Percentiles rank a stretch among this genome's conserved stretches.
These are phyloP conservation scores for Globisporangium cylindrosporum DNA, from an alignment of 352 stramenopile genomes.

Conservation along the genomic window DNA sequence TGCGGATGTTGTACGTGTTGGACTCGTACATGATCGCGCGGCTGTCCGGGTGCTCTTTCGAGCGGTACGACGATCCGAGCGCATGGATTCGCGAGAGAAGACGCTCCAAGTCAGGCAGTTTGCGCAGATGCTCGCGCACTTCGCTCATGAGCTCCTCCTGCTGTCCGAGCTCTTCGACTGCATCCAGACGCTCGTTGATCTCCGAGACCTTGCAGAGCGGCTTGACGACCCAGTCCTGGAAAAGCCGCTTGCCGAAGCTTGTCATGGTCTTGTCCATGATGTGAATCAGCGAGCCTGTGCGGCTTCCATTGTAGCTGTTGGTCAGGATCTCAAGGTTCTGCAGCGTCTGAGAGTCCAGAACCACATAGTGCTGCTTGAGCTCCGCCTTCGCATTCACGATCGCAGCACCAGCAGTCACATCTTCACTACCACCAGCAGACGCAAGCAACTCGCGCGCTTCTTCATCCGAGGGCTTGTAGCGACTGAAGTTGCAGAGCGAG, in stretches of 20 bases:
- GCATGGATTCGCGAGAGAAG: slow-evolving; percentile 95
- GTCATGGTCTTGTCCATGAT: slow-evolving; percentile 91
- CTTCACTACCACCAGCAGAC: slow-evolving; percentile 11
- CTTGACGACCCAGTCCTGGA: slow-evolving; percentile 96
- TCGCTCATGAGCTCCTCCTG: slow-evolving; percentile 71
- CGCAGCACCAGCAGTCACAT: slow-evolving; percentile 1
- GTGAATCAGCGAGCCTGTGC: slow-evolving; percentile 90
- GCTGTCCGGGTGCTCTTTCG: slow-evolving; percentile 91
- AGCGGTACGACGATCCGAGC: slow-evolving; percentile 87
- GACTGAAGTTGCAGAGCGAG: slow-evolving; percentile 72
- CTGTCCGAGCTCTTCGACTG: slow-evolving; percentile 93
- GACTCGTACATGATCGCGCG: slow-evolving; percentile 98
- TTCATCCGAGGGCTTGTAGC: slow-evolving; percentile 79
- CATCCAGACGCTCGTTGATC: slow-evolving; percentile 95
- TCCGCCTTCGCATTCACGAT: slow-evolving; percentile 37
- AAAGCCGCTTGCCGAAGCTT: slow-evolving; percentile 93
- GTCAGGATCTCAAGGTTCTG: slow-evolving; percentile 95
- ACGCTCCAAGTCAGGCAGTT: slow-evolving; percentile 95
- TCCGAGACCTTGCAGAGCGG: slow-evolving; percentile 93
- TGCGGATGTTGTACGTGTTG: slow-evolving; percentile 96
- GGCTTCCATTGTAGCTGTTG: slow-evolving; percentile 90
- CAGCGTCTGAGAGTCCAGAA: slow-evolving; percentile 96
- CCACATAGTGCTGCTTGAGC: slow-evolving; percentile 86
- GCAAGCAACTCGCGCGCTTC: slow-evolving; percentile 23
- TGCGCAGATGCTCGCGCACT: slow-evolving; percentile 82